These are phyloP conservation scores for Rhodotorula paludigena DNA, from an alignment of 768 basidiomycete species.

Conservation along the genomic window DNA sequence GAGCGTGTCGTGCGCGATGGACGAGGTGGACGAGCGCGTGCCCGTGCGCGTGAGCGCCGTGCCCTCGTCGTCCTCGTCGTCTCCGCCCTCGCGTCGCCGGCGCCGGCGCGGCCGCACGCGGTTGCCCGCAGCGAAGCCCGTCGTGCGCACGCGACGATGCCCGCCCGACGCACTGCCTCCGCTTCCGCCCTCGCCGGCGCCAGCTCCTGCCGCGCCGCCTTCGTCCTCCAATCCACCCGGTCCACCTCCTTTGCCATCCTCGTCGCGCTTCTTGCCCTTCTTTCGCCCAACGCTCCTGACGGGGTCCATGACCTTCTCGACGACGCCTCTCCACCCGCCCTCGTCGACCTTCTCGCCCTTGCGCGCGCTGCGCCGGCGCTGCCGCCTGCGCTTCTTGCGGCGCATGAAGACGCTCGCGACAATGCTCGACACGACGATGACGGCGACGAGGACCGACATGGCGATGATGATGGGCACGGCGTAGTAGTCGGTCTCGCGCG, in stretches of 20 bases:
- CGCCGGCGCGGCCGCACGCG: conserved; percentile 13
- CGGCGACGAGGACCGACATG: conserved; percentile 33
- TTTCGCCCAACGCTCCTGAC: background rate
- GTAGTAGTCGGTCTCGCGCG: conserved; percentile 32
- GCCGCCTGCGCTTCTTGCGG: conserved; percentile 22
- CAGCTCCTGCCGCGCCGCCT: background rate
- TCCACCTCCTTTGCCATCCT: too few species aligned
- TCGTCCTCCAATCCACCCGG: too few species aligned
- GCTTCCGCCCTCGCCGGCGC: background rate
- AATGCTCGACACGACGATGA: conserved; percentile 24
- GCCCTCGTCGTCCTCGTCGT: conserved; percentile 16
- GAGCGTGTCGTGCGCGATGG: conserved; percentile 15
- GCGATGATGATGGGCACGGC: conserved; percentile 36
- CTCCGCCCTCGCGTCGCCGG: background rate
- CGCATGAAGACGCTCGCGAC: conserved; percentile 23
- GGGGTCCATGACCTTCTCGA: background rate
- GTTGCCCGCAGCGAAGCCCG: conserved; percentile 13
- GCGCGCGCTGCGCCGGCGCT: background rate
- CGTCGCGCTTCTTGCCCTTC: conserved; percentile 2
- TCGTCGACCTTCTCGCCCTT: background rate
- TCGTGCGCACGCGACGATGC: conserved; percentile 14
- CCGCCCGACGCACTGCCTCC: background rate
- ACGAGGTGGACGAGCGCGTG: conserved; percentile 19
- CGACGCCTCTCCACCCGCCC: conserved; percentile 10
- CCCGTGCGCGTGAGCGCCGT: conserved; percentile 22